A percentile compares a stretch with the other conserved stretches of the same genome.
phyloP scores from a whole-genome alignment of 306 rosid species.

The Cucurbita pepo region DNA sequence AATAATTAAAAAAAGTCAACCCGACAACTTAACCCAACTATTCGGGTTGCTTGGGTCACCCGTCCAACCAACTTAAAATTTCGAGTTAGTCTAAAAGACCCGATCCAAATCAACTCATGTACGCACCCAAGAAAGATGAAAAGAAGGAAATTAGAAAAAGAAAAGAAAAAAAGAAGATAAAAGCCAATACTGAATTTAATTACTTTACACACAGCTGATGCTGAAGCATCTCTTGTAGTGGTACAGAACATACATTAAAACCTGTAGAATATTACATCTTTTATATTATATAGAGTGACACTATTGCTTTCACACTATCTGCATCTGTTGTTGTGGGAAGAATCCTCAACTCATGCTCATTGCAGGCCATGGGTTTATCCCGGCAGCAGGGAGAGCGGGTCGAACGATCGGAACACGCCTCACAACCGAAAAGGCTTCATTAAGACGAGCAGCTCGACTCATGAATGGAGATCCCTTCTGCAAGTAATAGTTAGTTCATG shows the following conservation, averaged over 20 bases:
- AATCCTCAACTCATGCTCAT: constrained; percentile 62
- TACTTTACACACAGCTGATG: background rate
- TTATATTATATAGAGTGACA: background rate
- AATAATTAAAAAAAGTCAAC: too few species aligned
- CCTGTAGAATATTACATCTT: background rate
- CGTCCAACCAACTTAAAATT: too few species aligned
- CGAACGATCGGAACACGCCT: constrained; percentile 75
- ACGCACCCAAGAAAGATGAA: too few species aligned
- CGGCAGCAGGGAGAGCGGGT: constrained; percentile 68
- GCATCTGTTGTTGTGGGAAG: constrained; percentile 3
- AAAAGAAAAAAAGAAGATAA: too few species aligned
- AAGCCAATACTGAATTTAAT: background rate
- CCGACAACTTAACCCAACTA: too few species aligned
- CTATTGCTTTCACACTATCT: background rate
- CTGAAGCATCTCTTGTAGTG: background rate
- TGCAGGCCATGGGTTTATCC: constrained; percentile 69
- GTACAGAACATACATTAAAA: background rate
- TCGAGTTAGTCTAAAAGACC: too few species aligned
- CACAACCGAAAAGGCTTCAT: constrained; percentile 93
- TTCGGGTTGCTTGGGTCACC: too few species aligned
- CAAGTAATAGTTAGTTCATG: constrained; percentile 10
- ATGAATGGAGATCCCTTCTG: constrained; percentile 82
- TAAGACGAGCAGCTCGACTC: constrained; percentile 75
- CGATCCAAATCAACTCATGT: too few species aligned
- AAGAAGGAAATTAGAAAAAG: too few species aligned